Evolutionary conservation across 2,329 filamentous ascomycete genomes (phyloP), one percentile per base, ranked within the genome.

Genomic region (Arthrobotrys sphaeroides): DNA sequence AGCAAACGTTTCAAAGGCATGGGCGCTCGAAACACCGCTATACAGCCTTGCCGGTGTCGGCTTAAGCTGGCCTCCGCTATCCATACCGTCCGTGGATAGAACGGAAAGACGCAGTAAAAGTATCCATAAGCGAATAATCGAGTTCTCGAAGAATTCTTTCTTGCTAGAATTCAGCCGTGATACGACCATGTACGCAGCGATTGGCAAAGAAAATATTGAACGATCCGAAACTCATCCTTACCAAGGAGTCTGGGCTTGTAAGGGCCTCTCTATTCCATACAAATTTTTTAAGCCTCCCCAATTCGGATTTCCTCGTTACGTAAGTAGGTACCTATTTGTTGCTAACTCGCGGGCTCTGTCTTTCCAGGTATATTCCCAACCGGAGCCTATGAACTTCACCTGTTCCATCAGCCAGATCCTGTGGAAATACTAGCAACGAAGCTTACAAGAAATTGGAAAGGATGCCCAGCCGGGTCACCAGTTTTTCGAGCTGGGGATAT

Each of bases 231-330:
- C 59, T n/a, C 22, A 28, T 33, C 65, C 65, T 10, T 69, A 51
- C 18, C 59, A 53, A 45, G 65, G 65, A 16, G 33, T 69, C 10
- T 69, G 65, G 65, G 65, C 65, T 20, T 69, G 65, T 69, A 53
- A 31, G 65, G 2, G 7, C 12, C n/a, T n/a, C 16, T 4, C 16
- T 4, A 16, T 20, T 20, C 40, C 13, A 3, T 43, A 2, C n/a
- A n/a, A n/a, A n/a, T n/a, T 13, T 28, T 24, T 53, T 10, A 31
- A 13, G 31, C n/a, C 47, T 13, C n/a, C n/a, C n/a, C n/a, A n/a
- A n/a, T n/a, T n/a, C n/a, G n/a, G n/a, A n/a, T n/a, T n/a, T n/a
- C n/a, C n/a, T n/a, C n/a, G n/a, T n/a, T n/a, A n/a, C 28, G 10
- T 20, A 13, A n/a, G 28, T 38, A n/a, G 6, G n/a, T 4, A 1